Conservation (phyloP, 2,329 filamentous ascomycete species). For the Aspergillus transmontanensis region DNA sequence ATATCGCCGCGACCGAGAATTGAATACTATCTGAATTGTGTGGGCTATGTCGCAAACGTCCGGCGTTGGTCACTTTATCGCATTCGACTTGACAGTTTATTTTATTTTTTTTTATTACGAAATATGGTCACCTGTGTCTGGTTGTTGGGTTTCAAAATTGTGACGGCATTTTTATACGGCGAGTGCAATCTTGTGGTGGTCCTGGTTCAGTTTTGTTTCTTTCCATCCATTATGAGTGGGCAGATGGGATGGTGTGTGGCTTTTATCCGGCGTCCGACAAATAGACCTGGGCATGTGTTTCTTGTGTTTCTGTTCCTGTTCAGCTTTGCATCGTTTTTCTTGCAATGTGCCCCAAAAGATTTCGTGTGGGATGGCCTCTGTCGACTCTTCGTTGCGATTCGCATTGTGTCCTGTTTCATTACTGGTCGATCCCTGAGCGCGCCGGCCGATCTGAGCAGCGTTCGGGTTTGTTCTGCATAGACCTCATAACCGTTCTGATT, state of each 20-base stretch:
- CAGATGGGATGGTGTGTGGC: conserved; percentile 36
- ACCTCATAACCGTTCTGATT: conserved; percentile 12
- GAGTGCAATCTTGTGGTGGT: conserved; percentile 35
- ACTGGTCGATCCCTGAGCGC: conserved; percentile 13
- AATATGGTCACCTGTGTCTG: conserved; percentile 17
- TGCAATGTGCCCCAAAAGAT: conserved; percentile 26
- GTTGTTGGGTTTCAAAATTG: conserved; percentile 20
- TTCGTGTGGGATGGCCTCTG: conserved; percentile 24
- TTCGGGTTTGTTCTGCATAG: conserved; percentile 22
- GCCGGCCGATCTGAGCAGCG: conserved; percentile 13
- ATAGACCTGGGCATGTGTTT: conserved; percentile 46
- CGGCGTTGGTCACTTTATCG: background rate
- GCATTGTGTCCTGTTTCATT: conserved; percentile 14
- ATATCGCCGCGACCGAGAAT: background rate
- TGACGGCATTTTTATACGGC: conserved; percentile 32
- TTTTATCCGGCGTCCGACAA: conserved; percentile 43
- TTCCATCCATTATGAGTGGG: conserved; percentile 35
- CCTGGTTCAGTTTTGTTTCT: conserved; percentile 28
- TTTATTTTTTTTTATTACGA: background rate
- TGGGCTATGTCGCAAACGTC: background rate
- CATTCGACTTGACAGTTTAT: background rate
- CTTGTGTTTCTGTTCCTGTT: conserved; percentile 23
- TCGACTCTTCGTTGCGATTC: conserved; percentile 22
- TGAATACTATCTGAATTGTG: background rate
- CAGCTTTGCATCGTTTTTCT: conserved; percentile 23